phyloP scores from a whole-genome alignment of 805 yeast genomes.

The Candida methanosorbosa region DNA sequence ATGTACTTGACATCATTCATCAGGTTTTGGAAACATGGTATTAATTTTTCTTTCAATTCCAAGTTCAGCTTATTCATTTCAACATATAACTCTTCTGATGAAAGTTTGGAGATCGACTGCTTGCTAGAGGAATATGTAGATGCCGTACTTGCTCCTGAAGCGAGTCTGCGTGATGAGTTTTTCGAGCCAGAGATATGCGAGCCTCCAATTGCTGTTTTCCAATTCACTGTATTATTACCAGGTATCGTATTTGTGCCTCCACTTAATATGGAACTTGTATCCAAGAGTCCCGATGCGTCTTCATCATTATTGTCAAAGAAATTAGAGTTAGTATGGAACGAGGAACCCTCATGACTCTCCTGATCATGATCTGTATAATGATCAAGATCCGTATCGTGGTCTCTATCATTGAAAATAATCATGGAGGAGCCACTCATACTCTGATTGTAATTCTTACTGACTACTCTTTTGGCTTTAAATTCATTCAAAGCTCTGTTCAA shows the following conservation, averaged over 20 bases:
- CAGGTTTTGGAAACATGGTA: constrained; percentile 37
- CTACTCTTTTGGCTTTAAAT: constrained; percentile 9
- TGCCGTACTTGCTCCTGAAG: constrained; percentile 6
- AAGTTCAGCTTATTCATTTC: constrained; percentile 13
- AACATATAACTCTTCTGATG: constrained; percentile 10
- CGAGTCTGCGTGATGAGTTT: not conserved
- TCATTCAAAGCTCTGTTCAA: constrained; percentile 21
- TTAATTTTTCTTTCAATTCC: constrained; percentile 30
- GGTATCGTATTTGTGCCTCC: not conserved
- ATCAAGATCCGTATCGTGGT: constrained; percentile 8
- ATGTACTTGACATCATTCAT: constrained; percentile 34
- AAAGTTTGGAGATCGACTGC: constrained; percentile 10
- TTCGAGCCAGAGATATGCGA: constrained; percentile 1
- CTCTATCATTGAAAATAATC: constrained; percentile 8
- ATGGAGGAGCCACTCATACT: constrained; percentile 7
- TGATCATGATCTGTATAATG: no score
- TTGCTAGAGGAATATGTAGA: constrained; percentile 7
- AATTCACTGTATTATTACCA: constrained; percentile 2
- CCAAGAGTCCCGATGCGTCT: no score
- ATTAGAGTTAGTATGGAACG: not conserved
- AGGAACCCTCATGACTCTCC: not conserved
- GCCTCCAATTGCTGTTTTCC: constrained; percentile 15
- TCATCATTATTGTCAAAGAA: not conserved
- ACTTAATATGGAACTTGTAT: not conserved
- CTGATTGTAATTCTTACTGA: not conserved